Conservation (phyloP, 2,329 filamentous ascomycete species). For the Exophiala dermatitidis region DNA sequence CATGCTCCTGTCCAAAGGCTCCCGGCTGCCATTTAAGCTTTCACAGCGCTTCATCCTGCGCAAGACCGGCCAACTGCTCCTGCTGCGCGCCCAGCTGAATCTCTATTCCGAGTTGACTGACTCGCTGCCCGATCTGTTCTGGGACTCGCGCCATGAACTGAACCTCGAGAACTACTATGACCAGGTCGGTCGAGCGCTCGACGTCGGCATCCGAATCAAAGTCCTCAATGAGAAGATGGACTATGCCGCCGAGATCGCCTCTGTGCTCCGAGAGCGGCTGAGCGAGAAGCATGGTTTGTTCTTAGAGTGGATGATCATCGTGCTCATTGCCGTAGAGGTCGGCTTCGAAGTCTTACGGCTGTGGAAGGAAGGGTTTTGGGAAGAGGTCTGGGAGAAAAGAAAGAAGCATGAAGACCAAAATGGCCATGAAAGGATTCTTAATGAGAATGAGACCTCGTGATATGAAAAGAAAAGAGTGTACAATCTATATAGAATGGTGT, state of each 20-base stretch:
- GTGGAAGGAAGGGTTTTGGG: slow-evolving; percentile 52
- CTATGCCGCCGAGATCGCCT: slow-evolving; percentile 92
- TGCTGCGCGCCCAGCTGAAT: slow-evolving; percentile 84
- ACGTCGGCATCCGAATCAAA: slow-evolving; percentile 85
- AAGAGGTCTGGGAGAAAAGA: slow-evolving; percentile 16
- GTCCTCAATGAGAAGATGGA: slow-evolving; percentile 95
- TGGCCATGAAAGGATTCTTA: not conserved
- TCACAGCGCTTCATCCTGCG: slow-evolving; percentile 70
- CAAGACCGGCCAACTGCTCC: slow-evolving; percentile 87
- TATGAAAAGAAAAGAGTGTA: too few relatives aligned
- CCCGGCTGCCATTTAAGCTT: slow-evolving; percentile 52
- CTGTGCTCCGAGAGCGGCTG: slow-evolving; percentile 75
- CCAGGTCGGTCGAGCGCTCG: slow-evolving; percentile 79
- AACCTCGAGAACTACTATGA: slow-evolving; percentile 93
- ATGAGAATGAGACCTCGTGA: not conserved
- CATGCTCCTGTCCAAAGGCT: slow-evolving; percentile 63
- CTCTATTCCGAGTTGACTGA: slow-evolving; percentile 96
- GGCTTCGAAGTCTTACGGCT: slow-evolving; percentile 73
- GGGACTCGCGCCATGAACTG: slow-evolving; percentile 83
- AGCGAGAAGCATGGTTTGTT: slow-evolving; percentile 84
- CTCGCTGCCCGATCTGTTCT: slow-evolving; percentile 90
- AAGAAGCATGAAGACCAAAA: not conserved
- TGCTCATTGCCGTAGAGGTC: slow-evolving; percentile 87
- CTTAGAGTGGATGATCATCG: slow-evolving; percentile 92
- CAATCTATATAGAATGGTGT: too few relatives aligned